Evolutionary conservation across 2,329 filamentous ascomycete genomes (phyloP).

Genomic region (Aureobasidium uvarum): DNA sequence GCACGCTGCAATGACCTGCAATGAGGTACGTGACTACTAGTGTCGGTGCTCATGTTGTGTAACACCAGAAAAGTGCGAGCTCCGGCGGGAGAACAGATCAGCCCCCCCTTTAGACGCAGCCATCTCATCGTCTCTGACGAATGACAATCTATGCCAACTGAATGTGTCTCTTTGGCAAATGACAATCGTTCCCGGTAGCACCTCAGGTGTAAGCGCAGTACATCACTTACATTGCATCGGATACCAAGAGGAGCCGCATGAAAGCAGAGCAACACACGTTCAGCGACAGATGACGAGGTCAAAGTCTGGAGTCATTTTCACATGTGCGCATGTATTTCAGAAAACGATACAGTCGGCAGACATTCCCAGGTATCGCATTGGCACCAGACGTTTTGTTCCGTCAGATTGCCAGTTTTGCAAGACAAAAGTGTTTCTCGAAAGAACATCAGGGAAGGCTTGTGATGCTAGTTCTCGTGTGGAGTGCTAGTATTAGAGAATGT

Average conservation of each 20-base stretch:
- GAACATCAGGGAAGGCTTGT: neutral
- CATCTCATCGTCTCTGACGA: neutral
- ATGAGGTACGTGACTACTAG: neutral
- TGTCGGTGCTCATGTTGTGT: constrained; percentile 11
- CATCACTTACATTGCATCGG: neutral
- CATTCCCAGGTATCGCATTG: too few relatives aligned
- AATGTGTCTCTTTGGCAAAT: neutral
- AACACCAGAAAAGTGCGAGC: neutral
- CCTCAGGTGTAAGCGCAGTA: neutral
- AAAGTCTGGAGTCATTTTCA: neutral
- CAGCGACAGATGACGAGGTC: neutral
- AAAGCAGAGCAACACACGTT: neutral
- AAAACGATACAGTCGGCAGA: too few relatives aligned
- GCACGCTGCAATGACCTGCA: neutral
- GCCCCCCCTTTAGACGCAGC: neutral
- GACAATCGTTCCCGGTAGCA: neutral
- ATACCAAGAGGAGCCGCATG: neutral
- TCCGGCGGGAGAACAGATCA: neutral
- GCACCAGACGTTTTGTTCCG: neutral
- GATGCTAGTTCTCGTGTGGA: neutral
- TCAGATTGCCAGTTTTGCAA: neutral
- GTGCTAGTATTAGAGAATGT: too few relatives aligned
- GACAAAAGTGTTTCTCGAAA: neutral
- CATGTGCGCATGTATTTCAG: neutral
- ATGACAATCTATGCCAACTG: neutral